These are phyloP conservation scores for Alternaria brassicae DNA, from an alignment of 2,329 filamentous ascomycete species.

Conservation along the genomic window DNA sequence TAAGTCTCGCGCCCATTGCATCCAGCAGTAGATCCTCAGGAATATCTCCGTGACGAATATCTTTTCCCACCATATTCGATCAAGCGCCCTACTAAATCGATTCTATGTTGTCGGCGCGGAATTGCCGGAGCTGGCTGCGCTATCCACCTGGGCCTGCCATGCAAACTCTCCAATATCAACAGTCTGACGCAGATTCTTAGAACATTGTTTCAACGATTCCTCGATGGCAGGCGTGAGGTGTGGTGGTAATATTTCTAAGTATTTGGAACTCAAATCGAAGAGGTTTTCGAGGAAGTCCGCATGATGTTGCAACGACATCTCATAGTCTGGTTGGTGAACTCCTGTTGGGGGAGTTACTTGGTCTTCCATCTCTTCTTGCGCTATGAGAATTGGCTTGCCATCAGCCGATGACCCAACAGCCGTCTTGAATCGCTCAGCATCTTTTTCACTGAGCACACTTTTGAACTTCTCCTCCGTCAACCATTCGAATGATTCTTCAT, in stretches of 20 bases:
- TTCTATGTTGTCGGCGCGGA: conserved; percentile 2
- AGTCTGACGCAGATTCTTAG: background rate
- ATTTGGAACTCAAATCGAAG: conserved; percentile 1
- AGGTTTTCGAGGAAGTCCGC: background rate
- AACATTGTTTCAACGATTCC: conserved; percentile 2
- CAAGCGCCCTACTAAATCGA: conserved; percentile 1
- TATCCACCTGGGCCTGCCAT: conserved; percentile 1
- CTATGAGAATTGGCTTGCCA: conserved; percentile 2
- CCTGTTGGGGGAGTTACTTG: background rate
- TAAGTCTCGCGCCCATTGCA: conserved; percentile 1
- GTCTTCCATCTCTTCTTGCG: conserved; percentile 1
- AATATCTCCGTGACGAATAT: background rate
- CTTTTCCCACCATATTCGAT: conserved; percentile 3
- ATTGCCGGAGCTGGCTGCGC: conserved; percentile 2
- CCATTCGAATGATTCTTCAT: conserved; percentile 2
- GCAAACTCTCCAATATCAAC: conserved; percentile 1
- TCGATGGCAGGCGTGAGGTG: background rate
- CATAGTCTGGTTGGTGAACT: background rate
- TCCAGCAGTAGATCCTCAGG: conserved; percentile 3
- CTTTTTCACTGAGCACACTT: conserved; percentile 3
- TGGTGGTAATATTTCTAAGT: conserved; percentile 1
- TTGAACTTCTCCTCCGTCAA: conserved; percentile 1
- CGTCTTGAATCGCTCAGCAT: conserved; percentile 1
- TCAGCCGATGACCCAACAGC: conserved; percentile 1
- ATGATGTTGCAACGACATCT: conserved; percentile 3